Evolutionary conservation across 257 asterid genomes (phyloP).

Genomic region (Solanum sejunctum): DNA sequence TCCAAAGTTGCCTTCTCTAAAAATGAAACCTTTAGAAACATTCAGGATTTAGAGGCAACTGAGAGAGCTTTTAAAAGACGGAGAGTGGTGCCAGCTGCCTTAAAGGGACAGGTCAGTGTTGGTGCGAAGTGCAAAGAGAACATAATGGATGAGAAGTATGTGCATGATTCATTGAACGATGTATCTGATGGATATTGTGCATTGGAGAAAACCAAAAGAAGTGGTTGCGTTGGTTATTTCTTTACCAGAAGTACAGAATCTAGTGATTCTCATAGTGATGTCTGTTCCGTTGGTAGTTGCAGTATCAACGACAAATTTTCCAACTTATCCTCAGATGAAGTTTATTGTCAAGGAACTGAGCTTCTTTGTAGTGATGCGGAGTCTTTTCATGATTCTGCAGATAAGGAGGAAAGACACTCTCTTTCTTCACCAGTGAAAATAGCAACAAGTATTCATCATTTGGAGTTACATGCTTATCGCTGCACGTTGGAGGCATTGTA

Average conservation of each 20-base stretch:
- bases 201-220: background rate
- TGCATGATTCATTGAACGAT: background rate
- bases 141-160: background rate
- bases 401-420: background rate
- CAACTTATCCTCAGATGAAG: background rate
- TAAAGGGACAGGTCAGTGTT: slow-evolving; percentile 7
- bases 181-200: slow-evolving; percentile 1
- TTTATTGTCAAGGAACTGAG: slow-evolving; percentile 1
- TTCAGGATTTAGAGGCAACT: background rate
- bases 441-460: slow-evolving; percentile 23
- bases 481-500: slow-evolving; percentile 35
- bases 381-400: slow-evolving; percentile 10
- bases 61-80: background rate
- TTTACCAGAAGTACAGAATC: background rate
- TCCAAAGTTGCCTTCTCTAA: background rate
- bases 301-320: background rate
- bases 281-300: slow-evolving; percentile 33
- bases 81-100: background rate
- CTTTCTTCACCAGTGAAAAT: slow-evolving; percentile 5
- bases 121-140: slow-evolving; percentile 3
- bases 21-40: slow-evolving; percentile 5
- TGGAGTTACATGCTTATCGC: slow-evolving; percentile 41
- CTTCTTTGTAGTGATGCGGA: slow-evolving; percentile 25
- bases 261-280: slow-evolving; percentile 7
- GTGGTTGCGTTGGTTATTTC: background rate